Evolutionary conservation across 148 eudicot species (phyloP).

Genomic region (Rhododendron griersonianum): DNA sequence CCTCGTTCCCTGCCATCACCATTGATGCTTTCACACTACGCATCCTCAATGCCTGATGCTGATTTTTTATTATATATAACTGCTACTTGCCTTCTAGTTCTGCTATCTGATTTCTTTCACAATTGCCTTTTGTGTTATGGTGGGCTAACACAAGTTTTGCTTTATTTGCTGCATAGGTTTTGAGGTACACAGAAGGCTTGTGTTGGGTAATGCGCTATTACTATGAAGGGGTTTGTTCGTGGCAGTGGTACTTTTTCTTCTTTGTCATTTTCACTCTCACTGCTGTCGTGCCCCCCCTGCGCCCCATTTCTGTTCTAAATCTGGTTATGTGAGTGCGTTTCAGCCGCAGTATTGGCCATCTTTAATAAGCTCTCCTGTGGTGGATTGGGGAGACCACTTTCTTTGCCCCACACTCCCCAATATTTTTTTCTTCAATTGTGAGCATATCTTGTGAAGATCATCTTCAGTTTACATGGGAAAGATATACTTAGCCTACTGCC

Average conservation of each 20-base stretch:
- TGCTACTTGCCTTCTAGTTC: not conserved
- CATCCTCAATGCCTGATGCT: not conserved
- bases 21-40: not conserved
- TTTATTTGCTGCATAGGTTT: conserved; percentile 42
- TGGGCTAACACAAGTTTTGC: not conserved
- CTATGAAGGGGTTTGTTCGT: conserved; percentile 97
- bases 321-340: not conserved
- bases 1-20: not conserved
- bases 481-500: not conserved
- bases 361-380: not conserved
- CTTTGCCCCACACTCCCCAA: not conserved
- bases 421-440: not conserved
- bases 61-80: not conserved
- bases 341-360: not conserved
- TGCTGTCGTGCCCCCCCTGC: not conserved
- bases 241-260: conserved; percentile 64
- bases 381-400: not conserved
- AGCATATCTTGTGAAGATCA: not conserved
- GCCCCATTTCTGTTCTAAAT: not conserved
- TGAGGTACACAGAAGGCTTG: conserved; percentile 80
- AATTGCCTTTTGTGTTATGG: not conserved
- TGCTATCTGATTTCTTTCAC: not conserved
- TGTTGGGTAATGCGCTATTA: conserved; percentile 99
- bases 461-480: not conserved
- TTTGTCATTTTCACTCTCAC: not conserved